phyloP scores from a whole-genome alignment of 2,329 filamentous ascomycete genomes.

The Fusarium aywerte region DNA sequence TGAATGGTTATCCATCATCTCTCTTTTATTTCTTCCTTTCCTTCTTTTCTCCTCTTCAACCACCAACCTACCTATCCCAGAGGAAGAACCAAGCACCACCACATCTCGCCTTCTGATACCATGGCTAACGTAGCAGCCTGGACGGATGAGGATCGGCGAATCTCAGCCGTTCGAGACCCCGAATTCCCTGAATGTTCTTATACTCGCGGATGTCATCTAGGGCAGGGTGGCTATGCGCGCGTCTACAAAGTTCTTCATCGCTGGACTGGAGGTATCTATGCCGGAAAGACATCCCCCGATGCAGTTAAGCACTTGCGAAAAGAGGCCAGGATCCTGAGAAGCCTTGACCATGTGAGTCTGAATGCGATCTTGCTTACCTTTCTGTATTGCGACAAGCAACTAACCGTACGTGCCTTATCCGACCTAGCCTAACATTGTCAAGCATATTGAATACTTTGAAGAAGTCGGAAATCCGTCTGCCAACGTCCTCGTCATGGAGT shows the following conservation, averaged over 20 bases:
- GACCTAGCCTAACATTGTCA: slow-evolving; percentile 45
- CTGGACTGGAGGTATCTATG: slow-evolving; percentile 43
- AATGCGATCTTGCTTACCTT: neutral
- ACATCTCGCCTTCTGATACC: neutral
- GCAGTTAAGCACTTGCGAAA: slow-evolving; percentile 36
- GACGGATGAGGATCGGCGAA: slow-evolving; percentile 35
- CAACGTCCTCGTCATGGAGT: slow-evolving; percentile 48
- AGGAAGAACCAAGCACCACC: neutral
- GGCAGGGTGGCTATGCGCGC: slow-evolving; percentile 44
- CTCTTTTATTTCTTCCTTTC: neutral
- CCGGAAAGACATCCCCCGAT: slow-evolving; percentile 45
- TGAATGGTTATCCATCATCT: neutral
- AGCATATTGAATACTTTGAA: slow-evolving; percentile 46
- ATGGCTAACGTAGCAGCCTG: slow-evolving; percentile 27
- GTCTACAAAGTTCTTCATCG: slow-evolving; percentile 47
- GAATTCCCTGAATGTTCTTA: slow-evolving; percentile 38
- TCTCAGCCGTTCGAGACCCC: slow-evolving; percentile 19
- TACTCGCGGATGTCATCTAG: slow-evolving; percentile 41
- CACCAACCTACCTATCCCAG: neutral
- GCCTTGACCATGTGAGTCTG: slow-evolving; percentile 45
- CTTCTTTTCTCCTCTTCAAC: neutral
- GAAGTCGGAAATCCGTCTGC: slow-evolving; percentile 22
- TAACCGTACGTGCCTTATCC: neutral
- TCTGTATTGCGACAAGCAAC: neutral
- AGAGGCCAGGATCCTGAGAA: slow-evolving; percentile 41